A percentile compares a stretch with the other conserved stretches of the same genome.
phyloP scores from a whole-genome alignment of 2,329 filamentous ascomycete genomes.

The Alternaria consortialis region DNA sequence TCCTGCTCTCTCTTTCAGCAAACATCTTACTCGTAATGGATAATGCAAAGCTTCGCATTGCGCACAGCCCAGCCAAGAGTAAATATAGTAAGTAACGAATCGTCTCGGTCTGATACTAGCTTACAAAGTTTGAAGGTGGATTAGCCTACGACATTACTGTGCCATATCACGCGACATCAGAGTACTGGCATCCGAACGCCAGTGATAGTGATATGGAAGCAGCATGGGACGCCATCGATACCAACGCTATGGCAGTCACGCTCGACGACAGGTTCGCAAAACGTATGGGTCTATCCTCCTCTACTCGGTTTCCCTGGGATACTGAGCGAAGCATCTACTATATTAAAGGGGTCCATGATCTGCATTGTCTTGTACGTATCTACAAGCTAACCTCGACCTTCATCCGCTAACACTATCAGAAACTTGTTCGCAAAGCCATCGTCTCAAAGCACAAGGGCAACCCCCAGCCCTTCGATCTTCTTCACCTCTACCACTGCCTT shows the following conservation, averaged over 20 bases:
- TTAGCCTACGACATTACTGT: slow-evolving; percentile 39
- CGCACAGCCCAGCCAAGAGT: slow-evolving; percentile 28
- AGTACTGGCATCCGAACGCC: slow-evolving; percentile 45
- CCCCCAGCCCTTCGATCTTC: slow-evolving; percentile 32
- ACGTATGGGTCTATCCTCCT: slow-evolving; percentile 34
- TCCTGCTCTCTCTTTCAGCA: slow-evolving; percentile 40
- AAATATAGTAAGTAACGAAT: slow-evolving; percentile 34
- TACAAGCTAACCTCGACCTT: background rate
- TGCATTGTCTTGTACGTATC: slow-evolving; percentile 44
- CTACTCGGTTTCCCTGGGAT: slow-evolving; percentile 47
- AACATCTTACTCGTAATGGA: slow-evolving; percentile 44
- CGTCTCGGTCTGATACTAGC: background rate
- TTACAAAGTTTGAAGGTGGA: slow-evolving; percentile 29
- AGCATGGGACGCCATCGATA: slow-evolving; percentile 49
- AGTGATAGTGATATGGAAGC: slow-evolving; percentile 36
- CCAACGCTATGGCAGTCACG: slow-evolving; percentile 44
- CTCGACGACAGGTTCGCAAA: slow-evolving; percentile 40
- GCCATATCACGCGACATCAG: slow-evolving; percentile 37
- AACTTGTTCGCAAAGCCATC: slow-evolving; percentile 48
- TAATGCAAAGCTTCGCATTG: slow-evolving; percentile 32
- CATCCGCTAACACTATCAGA: slow-evolving; percentile 24
- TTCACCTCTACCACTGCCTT: slow-evolving; percentile 47
- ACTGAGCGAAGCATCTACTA: slow-evolving; percentile 48
- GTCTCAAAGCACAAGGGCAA: slow-evolving; percentile 38
- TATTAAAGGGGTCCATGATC: slow-evolving; percentile 46